Base-by-base conservation (phyloP, 371 early-diverging fungal species). In the Mucor plumbeus region DNA sequence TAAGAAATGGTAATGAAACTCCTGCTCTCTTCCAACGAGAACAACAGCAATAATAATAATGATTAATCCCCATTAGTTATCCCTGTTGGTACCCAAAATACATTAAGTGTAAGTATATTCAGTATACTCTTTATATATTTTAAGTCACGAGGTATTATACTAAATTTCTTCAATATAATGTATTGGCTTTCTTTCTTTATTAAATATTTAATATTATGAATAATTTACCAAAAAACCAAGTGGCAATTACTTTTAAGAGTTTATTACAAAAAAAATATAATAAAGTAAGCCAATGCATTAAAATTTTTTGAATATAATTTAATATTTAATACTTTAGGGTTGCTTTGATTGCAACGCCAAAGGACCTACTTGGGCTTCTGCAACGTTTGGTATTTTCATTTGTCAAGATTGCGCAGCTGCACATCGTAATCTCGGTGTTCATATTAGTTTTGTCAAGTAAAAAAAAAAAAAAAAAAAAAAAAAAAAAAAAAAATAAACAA, bases 351-450 rank as follows among this genome's bases (percentile, higher is more conserved):
- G 99, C 79, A 85, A 87, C 41, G 88, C 91, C 64, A 94, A 94
- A 80, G 95, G 94, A 70, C 99, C 99, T 34, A 95, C 96, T 11
- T 99, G 99, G 99, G 88, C 96, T 33, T 92, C 94, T 54, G 92
- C 98, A 10, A 94, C 96, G 0, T 99, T 90, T 82, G 99, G 99
- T 47, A 90, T 97, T 61, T 99, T 97, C 72, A 83, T 99, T 53
- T 99, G 99, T 77, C 88, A 97, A 64, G 97, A 99, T 65, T 99
- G 99, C 83, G 98, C 99, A 7, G 90, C 97, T n/a, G 88, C 91
- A 9, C 97, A 97, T 74, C 88, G 97, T 56, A 95, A 93, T 76
- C 87, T 98, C 76, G 99, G 95, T 59, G 98, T 95, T 14, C 98
- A 95, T 78, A 94, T 97, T 61, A 92, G 91, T 60, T 99, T 94